Conservation (phyloP, 83 land plant genomes). For the Thuja plicata region DNA sequence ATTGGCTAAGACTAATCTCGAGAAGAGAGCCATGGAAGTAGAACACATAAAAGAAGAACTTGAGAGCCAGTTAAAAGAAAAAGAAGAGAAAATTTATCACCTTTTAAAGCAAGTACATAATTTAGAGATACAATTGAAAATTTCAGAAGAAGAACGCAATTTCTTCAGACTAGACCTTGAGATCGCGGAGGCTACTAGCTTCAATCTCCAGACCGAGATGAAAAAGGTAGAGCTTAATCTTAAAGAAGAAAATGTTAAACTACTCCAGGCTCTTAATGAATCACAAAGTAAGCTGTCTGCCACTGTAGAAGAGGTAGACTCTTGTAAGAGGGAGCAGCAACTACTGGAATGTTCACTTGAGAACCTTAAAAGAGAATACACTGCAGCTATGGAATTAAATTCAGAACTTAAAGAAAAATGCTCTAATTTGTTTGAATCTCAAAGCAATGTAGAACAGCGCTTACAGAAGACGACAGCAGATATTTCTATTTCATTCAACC, state of each 20-base stretch:
- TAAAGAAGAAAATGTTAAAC: slow-evolving; percentile 24
- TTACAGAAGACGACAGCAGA: slow-evolving; percentile 29
- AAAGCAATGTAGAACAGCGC: slow-evolving; percentile 30
- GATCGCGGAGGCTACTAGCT: slow-evolving; percentile 16
- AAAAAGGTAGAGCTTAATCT: slow-evolving; percentile 28
- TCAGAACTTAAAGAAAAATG: slow-evolving; percentile 11
- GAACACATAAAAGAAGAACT: slow-evolving; percentile 30
- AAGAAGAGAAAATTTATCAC: slow-evolving; percentile 53
- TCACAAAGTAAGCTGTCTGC: slow-evolving; percentile 25
- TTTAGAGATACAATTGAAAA: slow-evolving; percentile 52
- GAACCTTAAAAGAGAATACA: slow-evolving; percentile 33
- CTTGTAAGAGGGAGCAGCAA: slow-evolving; percentile 21
- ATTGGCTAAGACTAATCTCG: slow-evolving; percentile 38
- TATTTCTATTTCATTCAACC: slow-evolving; percentile 17
- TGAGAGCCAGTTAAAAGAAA: slow-evolving; percentile 37
- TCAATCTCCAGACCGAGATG: slow-evolving; percentile 36
- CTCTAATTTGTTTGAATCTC: slow-evolving; percentile 23
- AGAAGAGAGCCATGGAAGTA: slow-evolving; percentile 42
- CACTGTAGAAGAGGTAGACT: slow-evolving; percentile 46
- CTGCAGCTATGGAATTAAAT: slow-evolving; percentile 12
- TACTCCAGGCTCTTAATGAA: slow-evolving; percentile 33
- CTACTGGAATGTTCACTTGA: slow-evolving; percentile 30
- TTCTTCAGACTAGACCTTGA: slow-evolving; percentile 35
- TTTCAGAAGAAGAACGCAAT: slow-evolving; percentile 45
- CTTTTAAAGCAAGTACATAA: slow-evolving; percentile 49